Evolutionary conservation across 2,329 filamentous ascomycete species (phyloP), one percentile per base, ranked within the genome.

Genomic region (Colletotrichum acutatum): DNA sequence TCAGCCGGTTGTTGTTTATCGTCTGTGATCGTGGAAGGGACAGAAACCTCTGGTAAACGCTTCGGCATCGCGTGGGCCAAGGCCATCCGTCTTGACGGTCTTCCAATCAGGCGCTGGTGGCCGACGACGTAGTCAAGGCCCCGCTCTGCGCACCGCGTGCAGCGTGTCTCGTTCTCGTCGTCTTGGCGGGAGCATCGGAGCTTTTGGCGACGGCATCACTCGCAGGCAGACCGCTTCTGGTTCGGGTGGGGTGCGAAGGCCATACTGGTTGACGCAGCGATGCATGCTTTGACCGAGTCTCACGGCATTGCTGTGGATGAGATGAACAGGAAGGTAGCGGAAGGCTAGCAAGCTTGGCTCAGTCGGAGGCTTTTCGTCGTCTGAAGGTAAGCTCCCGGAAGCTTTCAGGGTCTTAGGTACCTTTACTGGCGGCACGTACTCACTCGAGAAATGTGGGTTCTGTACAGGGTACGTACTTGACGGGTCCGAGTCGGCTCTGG

Each of bases 181-280:
- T 75, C 60, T 28, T 77, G 76, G 22, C 79, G 80, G 8, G 76
- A 75, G 72, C 80, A 82, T 34, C 78, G 78, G 6, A 82, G 76
- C 65, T 82, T 82, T 56, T 81, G 80, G 12, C 77, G 74, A 8
- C 80, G 80, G 22, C 80, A 82, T 54, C 79, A 76, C 74, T 82
- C 79, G 66, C 80, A 82, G 6, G 80, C 78, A 7, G 78, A 79
- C 32, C 80, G 79, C 42, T 80, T 74, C 60, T 82, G 80, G 30
- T 77, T 80, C 4, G 80, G 80, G 58, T 82, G 80, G 12, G 61
- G 28, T n/a, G 22, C 26, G 30, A 46, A 62, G 14, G 53, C 42
- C 66, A 68, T 68, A 42, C 7, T 58, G 5, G 7, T 19, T 4
- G 54, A 16, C 9, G 8, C 16, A 28, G 12, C 7, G 49, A 12